A percentile compares a stretch with the other conserved stretches of the same genome.
These are phyloP conservation scores for Zygosaccharomyces siamensis DNA, from an alignment of 805 yeast species.

Conservation along the genomic window DNA sequence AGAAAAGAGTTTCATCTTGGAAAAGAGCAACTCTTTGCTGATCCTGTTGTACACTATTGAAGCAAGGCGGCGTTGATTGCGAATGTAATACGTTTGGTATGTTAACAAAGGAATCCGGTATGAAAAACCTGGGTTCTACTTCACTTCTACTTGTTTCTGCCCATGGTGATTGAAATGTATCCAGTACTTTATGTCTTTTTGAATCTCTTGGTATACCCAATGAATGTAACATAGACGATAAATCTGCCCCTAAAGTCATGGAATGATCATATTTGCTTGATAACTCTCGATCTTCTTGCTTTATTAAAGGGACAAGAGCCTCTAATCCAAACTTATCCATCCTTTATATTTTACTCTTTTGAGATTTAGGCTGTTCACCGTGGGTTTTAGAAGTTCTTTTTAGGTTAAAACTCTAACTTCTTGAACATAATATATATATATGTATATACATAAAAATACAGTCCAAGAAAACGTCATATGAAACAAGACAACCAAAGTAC, in stretches of 20 bases:
- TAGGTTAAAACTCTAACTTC: background rate
- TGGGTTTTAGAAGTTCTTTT: background rate
- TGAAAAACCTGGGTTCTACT: slow-evolving; percentile 75
- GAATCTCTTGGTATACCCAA: slow-evolving; percentile 28
- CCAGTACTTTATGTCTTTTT: slow-evolving; percentile 27
- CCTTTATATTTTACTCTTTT: background rate
- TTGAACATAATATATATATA: background rate
- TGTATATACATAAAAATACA: background rate
- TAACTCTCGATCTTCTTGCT: slow-evolving; percentile 26
- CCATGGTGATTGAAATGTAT: slow-evolving; percentile 89
- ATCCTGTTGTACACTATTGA: slow-evolving; percentile 34
- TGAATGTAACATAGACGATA: slow-evolving; percentile 33
- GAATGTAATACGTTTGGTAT: slow-evolving; percentile 33
- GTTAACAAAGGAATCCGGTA: slow-evolving; percentile 53
- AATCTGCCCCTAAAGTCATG: slow-evolving; percentile 34
- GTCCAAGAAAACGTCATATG: background rate
- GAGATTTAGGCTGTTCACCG: background rate
- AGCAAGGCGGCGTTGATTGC: slow-evolving; percentile 28
- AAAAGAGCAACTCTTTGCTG: slow-evolving; percentile 54
- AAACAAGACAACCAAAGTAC: background rate
- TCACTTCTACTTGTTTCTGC: slow-evolving; percentile 83
- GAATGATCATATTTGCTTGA: slow-evolving; percentile 29
- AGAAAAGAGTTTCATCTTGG: slow-evolving; percentile 88
- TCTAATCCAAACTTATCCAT: slow-evolving; percentile 34
- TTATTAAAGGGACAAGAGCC: slow-evolving; percentile 32